Conservation (phyloP, 2,329 filamentous ascomycete species). For the Cercospora janseana region DNA sequence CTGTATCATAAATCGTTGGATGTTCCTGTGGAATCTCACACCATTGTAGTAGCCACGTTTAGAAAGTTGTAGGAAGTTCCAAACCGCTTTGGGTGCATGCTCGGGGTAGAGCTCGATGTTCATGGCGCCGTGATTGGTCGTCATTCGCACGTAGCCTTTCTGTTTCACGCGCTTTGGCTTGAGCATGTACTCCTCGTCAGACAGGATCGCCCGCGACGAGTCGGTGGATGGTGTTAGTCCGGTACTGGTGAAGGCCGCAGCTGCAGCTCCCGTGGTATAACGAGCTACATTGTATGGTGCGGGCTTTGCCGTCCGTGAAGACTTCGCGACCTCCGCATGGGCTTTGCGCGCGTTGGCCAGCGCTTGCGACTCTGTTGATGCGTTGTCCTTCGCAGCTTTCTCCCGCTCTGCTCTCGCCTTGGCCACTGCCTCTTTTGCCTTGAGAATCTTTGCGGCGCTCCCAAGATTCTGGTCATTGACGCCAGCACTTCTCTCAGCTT, state of each 20-base stretch:
- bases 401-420: constrained; percentile 74
- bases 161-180: constrained; percentile 83
- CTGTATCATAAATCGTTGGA: constrained; percentile 96
- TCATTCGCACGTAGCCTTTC: constrained; percentile 87
- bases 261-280: constrained; percentile 86
- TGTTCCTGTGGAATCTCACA: constrained; percentile 82
- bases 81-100: constrained; percentile 86
- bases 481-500: constrained; percentile 58
- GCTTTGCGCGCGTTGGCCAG: constrained; percentile 59
- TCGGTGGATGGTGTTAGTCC: constrained; percentile 90
- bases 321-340: constrained; percentile 33
- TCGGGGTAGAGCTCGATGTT: constrained; percentile 90
- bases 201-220: constrained; percentile 78
- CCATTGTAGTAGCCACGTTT: constrained; percentile 87
- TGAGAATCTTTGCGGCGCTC: constrained; percentile 76
- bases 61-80: constrained; percentile 89
- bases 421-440: constrained; percentile 90
- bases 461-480: constrained; percentile 82
- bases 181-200: constrained; percentile 95
- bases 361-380: constrained; percentile 39
- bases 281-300: constrained; percentile 78
- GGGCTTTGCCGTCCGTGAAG: constrained; percentile 36
- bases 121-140: constrained; percentile 79
- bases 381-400: constrained; percentile 33
- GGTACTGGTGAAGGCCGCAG: constrained; percentile 92